phyloP scores from a whole-genome alignment of 768 basidiomycete genomes.

The Leucocoprinus leucothites region DNA sequence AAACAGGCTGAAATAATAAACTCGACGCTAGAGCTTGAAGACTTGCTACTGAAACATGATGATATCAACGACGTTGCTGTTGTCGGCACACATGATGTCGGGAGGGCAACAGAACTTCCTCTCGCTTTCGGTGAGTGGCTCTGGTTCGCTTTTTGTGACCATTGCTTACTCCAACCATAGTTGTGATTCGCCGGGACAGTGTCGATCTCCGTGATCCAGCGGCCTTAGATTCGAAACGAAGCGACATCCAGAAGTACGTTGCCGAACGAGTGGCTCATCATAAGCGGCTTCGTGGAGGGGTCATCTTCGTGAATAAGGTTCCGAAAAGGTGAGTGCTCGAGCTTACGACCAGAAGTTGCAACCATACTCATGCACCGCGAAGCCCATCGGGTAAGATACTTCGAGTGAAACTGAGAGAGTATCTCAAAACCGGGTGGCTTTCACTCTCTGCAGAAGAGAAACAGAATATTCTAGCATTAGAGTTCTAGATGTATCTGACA shows the following conservation, averaged over 20 bases:
- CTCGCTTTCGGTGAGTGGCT: background rate
- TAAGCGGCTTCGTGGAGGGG: background rate
- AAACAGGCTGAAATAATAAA: background rate
- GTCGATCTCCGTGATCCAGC: background rate
- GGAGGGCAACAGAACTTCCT: background rate
- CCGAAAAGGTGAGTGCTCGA: slow-evolving; percentile 8
- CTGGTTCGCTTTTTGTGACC: background rate
- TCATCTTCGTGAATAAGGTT: background rate
- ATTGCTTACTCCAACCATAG: background rate
- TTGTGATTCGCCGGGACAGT: background rate
- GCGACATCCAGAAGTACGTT: slow-evolving; percentile 4
- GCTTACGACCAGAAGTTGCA: background rate
- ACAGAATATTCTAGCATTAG: background rate
- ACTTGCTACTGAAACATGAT: background rate
- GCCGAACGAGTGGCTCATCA: slow-evolving; percentile 1
- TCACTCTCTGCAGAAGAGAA: background rate
- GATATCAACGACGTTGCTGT: background rate
- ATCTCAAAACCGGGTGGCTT: background rate
- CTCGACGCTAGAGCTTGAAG: slow-evolving; percentile 5
- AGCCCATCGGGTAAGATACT: slow-evolving; percentile 5
- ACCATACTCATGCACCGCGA: background rate
- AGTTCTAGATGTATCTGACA: background rate
- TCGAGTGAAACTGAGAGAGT: background rate
- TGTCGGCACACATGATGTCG: background rate
- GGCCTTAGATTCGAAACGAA: background rate